A percentile compares a stretch with the other conserved stretches of the same genome.
phyloP scores from a whole-genome alignment of 1,284 basidiomycete genomes.

The Tylopilus sp. region DNA sequence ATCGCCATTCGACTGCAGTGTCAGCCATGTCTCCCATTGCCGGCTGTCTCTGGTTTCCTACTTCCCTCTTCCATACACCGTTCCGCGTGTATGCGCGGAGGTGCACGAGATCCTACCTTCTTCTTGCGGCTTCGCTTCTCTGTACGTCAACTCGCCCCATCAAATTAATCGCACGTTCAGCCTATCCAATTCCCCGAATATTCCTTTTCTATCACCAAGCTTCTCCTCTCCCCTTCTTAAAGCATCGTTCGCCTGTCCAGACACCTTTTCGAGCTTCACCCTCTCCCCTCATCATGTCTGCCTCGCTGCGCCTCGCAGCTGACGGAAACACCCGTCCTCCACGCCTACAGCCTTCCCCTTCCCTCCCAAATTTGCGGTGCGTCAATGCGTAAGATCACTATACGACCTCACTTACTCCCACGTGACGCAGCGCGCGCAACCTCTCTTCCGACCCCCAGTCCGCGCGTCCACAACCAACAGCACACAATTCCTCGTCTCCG shows the following conservation, averaged over 20 bases:
- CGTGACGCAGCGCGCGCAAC: slow-evolving; percentile 27
- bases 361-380: slow-evolving; percentile 58
- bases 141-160: slow-evolving; percentile 35
- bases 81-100: slow-evolving; percentile 26
- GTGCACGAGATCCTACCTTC: slow-evolving; percentile 24
- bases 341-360: slow-evolving; percentile 57
- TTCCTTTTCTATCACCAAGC: slow-evolving; percentile 32
- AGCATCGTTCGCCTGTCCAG: slow-evolving; percentile 24
- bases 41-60: slow-evolving; percentile 10
- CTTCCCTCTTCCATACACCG: slow-evolving; percentile 17
- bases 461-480: slow-evolving; percentile 28
- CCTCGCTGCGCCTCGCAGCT: slow-evolving; percentile 24
- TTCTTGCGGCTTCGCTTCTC: slow-evolving; percentile 31
- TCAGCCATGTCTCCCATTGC: slow-evolving; percentile 8
- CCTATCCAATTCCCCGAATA: slow-evolving; percentile 29
- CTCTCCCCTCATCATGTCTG: slow-evolving; percentile 30
- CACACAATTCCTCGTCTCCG: slow-evolving; percentile 19
- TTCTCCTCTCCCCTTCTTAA: slow-evolving; percentile 36
- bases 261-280: slow-evolving; percentile 34
- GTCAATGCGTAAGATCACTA: slow-evolving; percentile 6
- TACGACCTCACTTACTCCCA: slow-evolving; percentile 13
- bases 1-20: slow-evolving; percentile 10
- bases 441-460: slow-evolving; percentile 35
- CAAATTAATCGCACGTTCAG: slow-evolving; percentile 36
- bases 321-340: slow-evolving; percentile 36